A percentile compares a stretch with the other conserved stretches of the same genome.
phyloP scores from a whole-genome alignment of 176 grass and related monocot genomes.

The Lolium multiflorum region DNA sequence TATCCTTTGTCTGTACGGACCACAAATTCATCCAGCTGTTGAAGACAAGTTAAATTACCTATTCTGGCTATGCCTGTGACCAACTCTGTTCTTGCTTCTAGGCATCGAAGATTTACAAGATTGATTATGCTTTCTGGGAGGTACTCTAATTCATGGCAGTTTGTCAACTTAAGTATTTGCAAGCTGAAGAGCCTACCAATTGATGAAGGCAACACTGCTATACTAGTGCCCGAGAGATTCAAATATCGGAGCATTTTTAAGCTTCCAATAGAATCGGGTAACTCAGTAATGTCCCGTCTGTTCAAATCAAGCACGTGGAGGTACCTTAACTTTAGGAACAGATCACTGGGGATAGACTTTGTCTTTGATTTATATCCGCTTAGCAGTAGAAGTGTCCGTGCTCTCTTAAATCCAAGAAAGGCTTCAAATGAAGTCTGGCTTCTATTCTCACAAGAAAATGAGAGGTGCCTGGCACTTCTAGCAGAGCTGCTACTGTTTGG shows the following conservation, averaged over 20 bases:
- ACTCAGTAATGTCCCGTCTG: constrained; percentile 56
- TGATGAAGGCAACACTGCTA: constrained; percentile 57
- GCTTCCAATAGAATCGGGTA: constrained; percentile 70
- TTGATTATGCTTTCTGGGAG: constrained; percentile 61
- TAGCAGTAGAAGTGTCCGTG: constrained; percentile 64
- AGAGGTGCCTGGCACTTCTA: constrained; percentile 58
- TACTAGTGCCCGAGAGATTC: constrained; percentile 59
- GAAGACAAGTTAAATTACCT: constrained; percentile 62
- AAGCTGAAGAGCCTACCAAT: constrained; percentile 64
- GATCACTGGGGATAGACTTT: constrained; percentile 41
- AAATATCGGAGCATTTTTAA: constrained; percentile 80
- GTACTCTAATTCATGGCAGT: constrained; percentile 50
- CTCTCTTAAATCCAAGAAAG: constrained; percentile 63
- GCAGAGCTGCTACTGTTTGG: neutral
- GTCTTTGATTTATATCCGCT: constrained; percentile 66
- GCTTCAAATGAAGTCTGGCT: constrained; percentile 42
- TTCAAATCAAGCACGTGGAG: constrained; percentile 65
- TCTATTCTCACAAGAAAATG: constrained; percentile 71
- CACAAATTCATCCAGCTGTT: constrained; percentile 71
- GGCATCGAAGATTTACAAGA: constrained; percentile 65
- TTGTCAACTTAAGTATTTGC: constrained; percentile 61
- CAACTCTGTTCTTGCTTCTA: constrained; percentile 62
- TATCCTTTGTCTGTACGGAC: constrained; percentile 59
- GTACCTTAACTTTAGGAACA: constrained; percentile 61
- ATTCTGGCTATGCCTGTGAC: constrained; percentile 51